Conservation (phyloP, 2,329 filamentous ascomycete genomes). For the Daldinia eschscholtzii region DNA sequence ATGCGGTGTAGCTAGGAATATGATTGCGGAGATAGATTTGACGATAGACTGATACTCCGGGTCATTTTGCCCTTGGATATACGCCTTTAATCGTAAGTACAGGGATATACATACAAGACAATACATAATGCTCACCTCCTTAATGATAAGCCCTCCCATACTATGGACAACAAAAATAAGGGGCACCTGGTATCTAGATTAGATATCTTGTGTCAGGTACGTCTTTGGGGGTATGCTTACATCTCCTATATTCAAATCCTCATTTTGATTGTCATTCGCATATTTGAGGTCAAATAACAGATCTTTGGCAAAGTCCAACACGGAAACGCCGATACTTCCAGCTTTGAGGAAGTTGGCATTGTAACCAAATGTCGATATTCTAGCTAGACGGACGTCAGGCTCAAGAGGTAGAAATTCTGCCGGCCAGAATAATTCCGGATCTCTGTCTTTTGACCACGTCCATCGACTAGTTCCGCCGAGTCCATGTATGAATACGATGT, state of each 20-base stretch:
- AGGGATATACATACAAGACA: background rate
- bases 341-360: slow-evolving; percentile 47
- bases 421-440: slow-evolving; percentile 52
- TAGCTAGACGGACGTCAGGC: slow-evolving; percentile 43
- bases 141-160: slow-evolving; percentile 52
- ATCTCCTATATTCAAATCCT: slow-evolving; percentile 46
- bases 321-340: slow-evolving; percentile 40
- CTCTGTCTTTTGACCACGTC: slow-evolving; percentile 51
- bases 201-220: background rate
- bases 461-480: slow-evolving; percentile 50
- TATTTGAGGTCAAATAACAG: slow-evolving; percentile 50
- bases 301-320: slow-evolving; percentile 53
- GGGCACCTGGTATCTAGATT: slow-evolving; percentile 32
- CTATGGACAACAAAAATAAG: slow-evolving; percentile 50
- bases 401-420: slow-evolving; percentile 50
- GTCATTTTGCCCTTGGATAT: slow-evolving; percentile 46
- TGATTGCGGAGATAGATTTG: slow-evolving; percentile 46
- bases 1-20: slow-evolving; percentile 54
- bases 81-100: slow-evolving; percentile 39
- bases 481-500: slow-evolving; percentile 54
- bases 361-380: slow-evolving; percentile 55
- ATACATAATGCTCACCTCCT: slow-evolving; percentile 42
- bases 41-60: slow-evolving; percentile 47
- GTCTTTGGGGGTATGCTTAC: slow-evolving; percentile 1
- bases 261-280: slow-evolving; percentile 38